Percentiles rank a stretch among this genome's conserved stretches.
Conservation (phyloP, 2,329 filamentous ascomycete species). For the Aspergillus fischeri region DNA sequence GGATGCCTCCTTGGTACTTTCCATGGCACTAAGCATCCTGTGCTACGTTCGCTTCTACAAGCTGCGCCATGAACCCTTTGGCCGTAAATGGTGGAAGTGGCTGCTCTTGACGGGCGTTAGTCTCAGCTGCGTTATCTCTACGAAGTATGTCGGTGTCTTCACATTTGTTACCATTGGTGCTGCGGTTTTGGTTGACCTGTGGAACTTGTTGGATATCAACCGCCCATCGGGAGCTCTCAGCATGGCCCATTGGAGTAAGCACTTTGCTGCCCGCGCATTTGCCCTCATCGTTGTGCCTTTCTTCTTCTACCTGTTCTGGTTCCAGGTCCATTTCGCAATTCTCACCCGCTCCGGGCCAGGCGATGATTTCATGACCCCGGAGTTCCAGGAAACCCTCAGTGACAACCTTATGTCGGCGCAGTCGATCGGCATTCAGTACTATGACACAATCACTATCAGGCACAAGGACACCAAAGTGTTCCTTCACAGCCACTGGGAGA, state of each 20-base stretch:
- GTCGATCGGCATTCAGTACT: slow-evolving; percentile 82
- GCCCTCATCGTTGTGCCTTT: slow-evolving; percentile 88
- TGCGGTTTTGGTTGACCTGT: slow-evolving; percentile 89
- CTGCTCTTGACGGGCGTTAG: slow-evolving; percentile 89
- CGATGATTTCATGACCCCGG: slow-evolving; percentile 97
- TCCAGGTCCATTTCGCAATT: slow-evolving; percentile 97
- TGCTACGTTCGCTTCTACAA: slow-evolving; percentile 99
- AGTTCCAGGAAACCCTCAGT: slow-evolving; percentile 94
- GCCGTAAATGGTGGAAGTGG: slow-evolving; percentile 99
- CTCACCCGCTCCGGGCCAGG: slow-evolving; percentile 84
- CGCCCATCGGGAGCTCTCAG: slow-evolving; percentile 75
- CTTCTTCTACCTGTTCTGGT: slow-evolving; percentile 99
- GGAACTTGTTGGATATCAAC: slow-evolving; percentile 89
- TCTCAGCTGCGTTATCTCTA: slow-evolving; percentile 95
- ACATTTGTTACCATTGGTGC: slow-evolving; percentile 96
- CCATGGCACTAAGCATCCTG: slow-evolving; percentile 91
- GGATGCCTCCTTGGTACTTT: slow-evolving; percentile 88
- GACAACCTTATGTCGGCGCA: slow-evolving; percentile 92
- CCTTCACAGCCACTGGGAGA: slow-evolving; percentile 86
- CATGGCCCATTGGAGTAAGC: slow-evolving; percentile 76
- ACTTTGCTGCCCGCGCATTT: slow-evolving; percentile 81
- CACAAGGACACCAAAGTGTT: slow-evolving; percentile 98
- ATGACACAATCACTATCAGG: slow-evolving; percentile 77
- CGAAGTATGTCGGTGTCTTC: slow-evolving; percentile 95
- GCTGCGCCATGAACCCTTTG: slow-evolving; percentile 80